These are phyloP conservation scores for Beauveria pseudobassiana DNA, from an alignment of 2,329 filamentous ascomycete genomes.

Conservation along the genomic window DNA sequence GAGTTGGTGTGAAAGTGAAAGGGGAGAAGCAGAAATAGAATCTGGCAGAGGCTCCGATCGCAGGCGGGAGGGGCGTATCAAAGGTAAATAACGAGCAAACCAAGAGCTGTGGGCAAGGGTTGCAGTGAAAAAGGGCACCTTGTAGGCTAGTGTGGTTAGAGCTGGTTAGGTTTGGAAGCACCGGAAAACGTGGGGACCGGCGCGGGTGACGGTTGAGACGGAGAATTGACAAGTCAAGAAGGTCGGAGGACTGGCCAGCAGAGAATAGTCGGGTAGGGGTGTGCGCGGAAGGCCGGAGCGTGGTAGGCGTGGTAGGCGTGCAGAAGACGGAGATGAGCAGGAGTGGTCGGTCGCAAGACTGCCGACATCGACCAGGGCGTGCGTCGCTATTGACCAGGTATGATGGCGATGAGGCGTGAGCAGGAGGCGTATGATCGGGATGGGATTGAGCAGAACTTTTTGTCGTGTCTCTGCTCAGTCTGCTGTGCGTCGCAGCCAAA, in stretches of 20 bases:
- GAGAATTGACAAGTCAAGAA: conserved; percentile 3
- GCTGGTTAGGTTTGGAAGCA: conserved; percentile 12
- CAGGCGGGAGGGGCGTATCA: conserved; percentile 7
- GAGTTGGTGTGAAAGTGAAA: not conserved
- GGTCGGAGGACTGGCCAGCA: not conserved
- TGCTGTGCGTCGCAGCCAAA: not conserved
- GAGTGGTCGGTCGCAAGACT: conserved; percentile 1
- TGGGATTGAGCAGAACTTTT: not conserved
- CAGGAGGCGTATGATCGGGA: not conserved
- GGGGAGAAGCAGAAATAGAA: conserved; percentile 10
- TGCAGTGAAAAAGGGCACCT: conserved; percentile 18
- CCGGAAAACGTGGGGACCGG: conserved; percentile 4
- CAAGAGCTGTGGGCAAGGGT: conserved; percentile 15
- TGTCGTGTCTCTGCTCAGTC: not conserved
- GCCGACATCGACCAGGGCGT: not conserved
- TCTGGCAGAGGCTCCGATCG: conserved; percentile 10
- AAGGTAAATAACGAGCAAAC: conserved; percentile 5
- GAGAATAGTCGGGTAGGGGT: not conserved
- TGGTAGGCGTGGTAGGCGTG: not conserved
- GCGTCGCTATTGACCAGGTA: not conserved
- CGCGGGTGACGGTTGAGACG: not conserved
- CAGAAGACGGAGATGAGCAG: not conserved
- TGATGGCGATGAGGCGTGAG: not conserved
- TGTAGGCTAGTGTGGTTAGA: conserved; percentile 18
- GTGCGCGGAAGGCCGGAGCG: conserved; percentile 6